Evolutionary conservation across 345 rosid genomes (phyloP).

Genomic region (Theobroma cacao): DNA sequence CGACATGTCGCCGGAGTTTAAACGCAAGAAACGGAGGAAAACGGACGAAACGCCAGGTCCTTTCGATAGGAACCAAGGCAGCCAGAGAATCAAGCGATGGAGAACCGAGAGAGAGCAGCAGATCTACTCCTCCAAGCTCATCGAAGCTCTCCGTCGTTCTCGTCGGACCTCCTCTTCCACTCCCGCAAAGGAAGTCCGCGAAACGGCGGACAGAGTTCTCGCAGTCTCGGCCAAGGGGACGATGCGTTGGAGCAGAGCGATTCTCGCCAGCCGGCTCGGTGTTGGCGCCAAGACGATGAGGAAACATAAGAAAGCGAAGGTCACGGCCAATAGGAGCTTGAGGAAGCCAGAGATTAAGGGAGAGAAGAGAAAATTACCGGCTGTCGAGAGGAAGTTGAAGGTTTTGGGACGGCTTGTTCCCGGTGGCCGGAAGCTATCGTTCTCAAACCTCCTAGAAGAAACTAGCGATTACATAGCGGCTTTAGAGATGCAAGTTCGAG

Average conservation of each 20-base stretch:
- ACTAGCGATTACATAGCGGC: slow-evolving; percentile 87
- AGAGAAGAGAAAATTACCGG: slow-evolving; percentile 34
- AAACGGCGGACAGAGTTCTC: slow-evolving; percentile 44
- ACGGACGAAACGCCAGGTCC: slow-evolving; percentile 5
- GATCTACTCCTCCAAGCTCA: slow-evolving; percentile 70
- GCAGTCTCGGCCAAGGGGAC: slow-evolving; percentile 29
- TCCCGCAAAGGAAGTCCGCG: slow-evolving; percentile 27
- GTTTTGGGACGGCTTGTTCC: slow-evolving; percentile 72
- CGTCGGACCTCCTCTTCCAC: slow-evolving; percentile 25
- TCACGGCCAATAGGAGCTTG: slow-evolving; percentile 19
- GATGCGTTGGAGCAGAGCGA: slow-evolving; percentile 37
- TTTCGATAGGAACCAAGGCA: slow-evolving; percentile 22
- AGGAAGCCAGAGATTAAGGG: slow-evolving; percentile 24
- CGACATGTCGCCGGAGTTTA: slow-evolving; percentile 34
- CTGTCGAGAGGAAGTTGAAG: slow-evolving; percentile 49
- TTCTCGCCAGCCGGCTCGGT: slow-evolving; percentile 50
- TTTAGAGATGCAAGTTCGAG: slow-evolving; percentile 87
- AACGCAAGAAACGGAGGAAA: slow-evolving; percentile 50
- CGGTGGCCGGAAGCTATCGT: slow-evolving; percentile 71
- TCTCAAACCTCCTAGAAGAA: slow-evolving; percentile 65
- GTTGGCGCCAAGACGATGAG: slow-evolving; percentile 45
- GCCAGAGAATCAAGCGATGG: slow-evolving; percentile 47
- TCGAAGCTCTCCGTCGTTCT: slow-evolving; percentile 54
- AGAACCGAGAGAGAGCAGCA: slow-evolving; percentile 49
- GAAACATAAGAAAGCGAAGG: slow-evolving; percentile 52